These are phyloP conservation scores for Lepiota subincarnata DNA, from an alignment of 768 basidiomycete genomes.

Conservation along the genomic window DNA sequence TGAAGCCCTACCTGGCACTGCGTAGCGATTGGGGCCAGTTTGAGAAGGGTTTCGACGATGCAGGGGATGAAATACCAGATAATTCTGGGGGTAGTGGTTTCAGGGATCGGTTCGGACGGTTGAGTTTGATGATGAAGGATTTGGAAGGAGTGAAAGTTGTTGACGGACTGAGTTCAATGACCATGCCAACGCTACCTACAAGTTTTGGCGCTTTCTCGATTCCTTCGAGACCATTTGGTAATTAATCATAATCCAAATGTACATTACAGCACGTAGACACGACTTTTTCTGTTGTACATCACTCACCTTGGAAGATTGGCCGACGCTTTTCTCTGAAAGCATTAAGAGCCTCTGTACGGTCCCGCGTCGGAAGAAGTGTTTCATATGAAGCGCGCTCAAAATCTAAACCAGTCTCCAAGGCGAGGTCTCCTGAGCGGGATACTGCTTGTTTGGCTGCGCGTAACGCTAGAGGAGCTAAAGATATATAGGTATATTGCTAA, in stretches of 20 bases:
- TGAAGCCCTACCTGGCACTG: conserved; percentile 87
- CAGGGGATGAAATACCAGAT: conserved; percentile 34
- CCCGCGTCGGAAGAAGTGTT: conserved; percentile 64
- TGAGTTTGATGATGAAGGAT: conserved; percentile 88
- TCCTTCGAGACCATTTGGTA: conserved; percentile 39
- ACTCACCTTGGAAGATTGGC: conserved; percentile 82
- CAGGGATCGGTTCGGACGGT: conserved; percentile 62
- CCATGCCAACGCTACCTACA: conserved; percentile 52
- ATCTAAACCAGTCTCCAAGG: conserved; percentile 86
- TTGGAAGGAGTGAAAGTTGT: conserved; percentile 68
- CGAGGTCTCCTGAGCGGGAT: conserved; percentile 71
- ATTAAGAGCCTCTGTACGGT: conserved; percentile 77
- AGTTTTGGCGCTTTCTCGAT: conserved; percentile 49
- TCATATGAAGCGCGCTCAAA: conserved; percentile 88
- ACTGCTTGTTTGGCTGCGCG: conserved; percentile 87
- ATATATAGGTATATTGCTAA: not conserved
- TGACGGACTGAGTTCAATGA: conserved; percentile 41
- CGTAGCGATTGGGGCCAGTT: conserved; percentile 90
- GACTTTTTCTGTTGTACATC: conserved; percentile 24
- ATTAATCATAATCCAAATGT: conserved; percentile 18
- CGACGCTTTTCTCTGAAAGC: conserved; percentile 84
- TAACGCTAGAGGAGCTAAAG: conserved; percentile 76
- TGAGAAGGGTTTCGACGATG: conserved; percentile 75
- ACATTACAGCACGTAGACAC: conserved; percentile 17
- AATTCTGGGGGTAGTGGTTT: conserved; percentile 43